Evolutionary conservation across 192 early-diverging fungal species (phyloP).

Genomic region (Haplosporangium gracile): DNA sequence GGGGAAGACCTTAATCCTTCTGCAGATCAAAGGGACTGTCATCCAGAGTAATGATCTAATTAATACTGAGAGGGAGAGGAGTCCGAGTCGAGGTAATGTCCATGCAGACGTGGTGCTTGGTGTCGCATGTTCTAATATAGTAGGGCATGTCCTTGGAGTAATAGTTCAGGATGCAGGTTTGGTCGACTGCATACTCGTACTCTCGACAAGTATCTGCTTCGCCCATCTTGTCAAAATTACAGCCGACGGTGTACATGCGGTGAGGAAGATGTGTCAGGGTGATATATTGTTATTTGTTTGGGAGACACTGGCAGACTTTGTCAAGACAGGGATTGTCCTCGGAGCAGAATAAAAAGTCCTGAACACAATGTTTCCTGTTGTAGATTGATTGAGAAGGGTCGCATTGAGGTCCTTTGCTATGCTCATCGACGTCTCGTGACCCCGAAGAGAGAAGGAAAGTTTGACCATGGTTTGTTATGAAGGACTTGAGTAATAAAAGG

Average conservation of each 20-base stretch:
- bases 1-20: constrained; percentile 10
- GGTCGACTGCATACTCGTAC: constrained; percentile 38
- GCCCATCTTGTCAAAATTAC: constrained; percentile 39
- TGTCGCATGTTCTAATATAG: constrained; percentile 34
- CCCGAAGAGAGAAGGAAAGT: constrained; percentile 29
- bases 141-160: constrained; percentile 35
- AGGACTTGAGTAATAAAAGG: background rate
- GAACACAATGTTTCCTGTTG: constrained; percentile 25
- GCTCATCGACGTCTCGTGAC: constrained; percentile 28
- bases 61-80: constrained; percentile 13
- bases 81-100: constrained; percentile 16
- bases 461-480: constrained; percentile 32
- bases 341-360: constrained; percentile 42
- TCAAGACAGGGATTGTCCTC: constrained; percentile 52
- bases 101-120: constrained; percentile 22
- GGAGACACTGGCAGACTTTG: constrained; percentile 51
- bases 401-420: constrained; percentile 18
- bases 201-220: constrained; percentile 17
- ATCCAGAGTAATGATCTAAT: constrained; percentile 19
- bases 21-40: constrained; percentile 35
- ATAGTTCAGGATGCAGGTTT: constrained; percentile 44
- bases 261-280: constrained; percentile 35
- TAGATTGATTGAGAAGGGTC: constrained; percentile 51
- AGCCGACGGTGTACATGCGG: constrained; percentile 49
- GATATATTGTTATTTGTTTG: constrained; percentile 28